Evolutionary conservation across 208 protist species (phyloP).

Genomic region (Perkinsela sp.): DNA sequence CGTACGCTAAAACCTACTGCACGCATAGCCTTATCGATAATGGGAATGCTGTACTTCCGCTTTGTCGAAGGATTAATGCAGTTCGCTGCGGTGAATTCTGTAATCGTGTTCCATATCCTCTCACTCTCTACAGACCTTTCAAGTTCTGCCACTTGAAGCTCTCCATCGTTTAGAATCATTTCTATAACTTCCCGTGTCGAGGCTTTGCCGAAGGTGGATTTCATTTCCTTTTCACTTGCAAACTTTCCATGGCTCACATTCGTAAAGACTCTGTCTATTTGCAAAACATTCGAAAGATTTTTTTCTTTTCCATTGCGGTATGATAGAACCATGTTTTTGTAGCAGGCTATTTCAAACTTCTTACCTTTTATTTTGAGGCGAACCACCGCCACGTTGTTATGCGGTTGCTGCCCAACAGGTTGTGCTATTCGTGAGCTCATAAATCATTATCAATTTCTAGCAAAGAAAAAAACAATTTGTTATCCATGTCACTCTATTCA

Average conservation of each 20-base stretch:
- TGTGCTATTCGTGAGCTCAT: constrained; percentile 55
- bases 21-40: constrained; percentile 77
- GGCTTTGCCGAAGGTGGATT: constrained; percentile 16
- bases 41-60: constrained; percentile 34
- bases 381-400: constrained; percentile 59
- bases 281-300: constrained; percentile 54
- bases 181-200: constrained; percentile 26
- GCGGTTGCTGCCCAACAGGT: constrained; percentile 49
- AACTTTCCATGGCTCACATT: constrained; percentile 43
- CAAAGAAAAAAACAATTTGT: neutral
- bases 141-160: constrained; percentile 84
- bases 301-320: constrained; percentile 47
- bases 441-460: neutral
- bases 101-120: constrained; percentile 78
- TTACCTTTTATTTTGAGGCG: constrained; percentile 41
- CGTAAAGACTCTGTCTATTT: constrained; percentile 58
- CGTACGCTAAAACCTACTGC: constrained; percentile 72
- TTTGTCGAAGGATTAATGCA: constrained; percentile 73
- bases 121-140: constrained; percentile 75
- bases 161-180: constrained; percentile 77
- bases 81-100: constrained; percentile 77
- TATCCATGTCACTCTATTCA: too few relatives aligned
- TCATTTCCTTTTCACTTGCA: constrained; percentile 42
- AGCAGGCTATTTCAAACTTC: constrained; percentile 57
- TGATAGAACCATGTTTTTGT: constrained; percentile 68